Evolutionary conservation across 805 yeast species (phyloP).

Genomic region (Metschnikowia gruessii): DNA sequence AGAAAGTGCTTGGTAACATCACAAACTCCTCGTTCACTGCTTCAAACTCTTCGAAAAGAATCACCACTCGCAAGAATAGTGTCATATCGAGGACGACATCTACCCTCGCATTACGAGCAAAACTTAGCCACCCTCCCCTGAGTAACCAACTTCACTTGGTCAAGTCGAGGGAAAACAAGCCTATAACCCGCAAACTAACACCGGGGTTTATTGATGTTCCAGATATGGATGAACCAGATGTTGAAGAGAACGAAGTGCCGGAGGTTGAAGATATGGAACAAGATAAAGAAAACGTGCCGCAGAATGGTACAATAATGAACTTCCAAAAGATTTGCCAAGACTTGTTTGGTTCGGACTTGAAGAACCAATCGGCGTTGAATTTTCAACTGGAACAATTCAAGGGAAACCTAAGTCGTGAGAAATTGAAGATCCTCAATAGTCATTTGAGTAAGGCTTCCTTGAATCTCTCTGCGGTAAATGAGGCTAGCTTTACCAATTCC

Average conservation of each 20-base stretch:
- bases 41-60: slow-evolving; percentile 39
- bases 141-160: slow-evolving; percentile 12
- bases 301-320: slow-evolving; percentile 27
- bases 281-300: slow-evolving; percentile 18
- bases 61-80: slow-evolving; percentile 25
- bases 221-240: slow-evolving; percentile 13
- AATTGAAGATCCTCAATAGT: slow-evolving; percentile 12
- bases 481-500: background rate
- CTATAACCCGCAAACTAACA: slow-evolving; percentile 17
- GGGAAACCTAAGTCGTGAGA: slow-evolving; percentile 10
- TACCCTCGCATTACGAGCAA: slow-evolving; percentile 15
- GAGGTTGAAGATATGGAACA: slow-evolving; percentile 15
- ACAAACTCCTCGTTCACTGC: slow-evolving; percentile 38
- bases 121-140: slow-evolving; percentile 8
- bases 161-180: slow-evolving; percentile 12
- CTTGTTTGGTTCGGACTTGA: slow-evolving; percentile 26
- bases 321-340: slow-evolving; percentile 34
- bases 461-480: slow-evolving; percentile 7
- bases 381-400: slow-evolving; percentile 7
- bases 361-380: slow-evolving; percentile 7
- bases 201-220: slow-evolving; percentile 20
- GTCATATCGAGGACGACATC: slow-evolving; percentile 26
- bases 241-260: slow-evolving; percentile 16
- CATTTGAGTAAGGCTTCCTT: slow-evolving; percentile 16
- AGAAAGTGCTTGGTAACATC: slow-evolving; percentile 31